Evolutionary conservation across 495 filamentous ascomycete species (phyloP).

Genomic region (Tuber brumale): DNA sequence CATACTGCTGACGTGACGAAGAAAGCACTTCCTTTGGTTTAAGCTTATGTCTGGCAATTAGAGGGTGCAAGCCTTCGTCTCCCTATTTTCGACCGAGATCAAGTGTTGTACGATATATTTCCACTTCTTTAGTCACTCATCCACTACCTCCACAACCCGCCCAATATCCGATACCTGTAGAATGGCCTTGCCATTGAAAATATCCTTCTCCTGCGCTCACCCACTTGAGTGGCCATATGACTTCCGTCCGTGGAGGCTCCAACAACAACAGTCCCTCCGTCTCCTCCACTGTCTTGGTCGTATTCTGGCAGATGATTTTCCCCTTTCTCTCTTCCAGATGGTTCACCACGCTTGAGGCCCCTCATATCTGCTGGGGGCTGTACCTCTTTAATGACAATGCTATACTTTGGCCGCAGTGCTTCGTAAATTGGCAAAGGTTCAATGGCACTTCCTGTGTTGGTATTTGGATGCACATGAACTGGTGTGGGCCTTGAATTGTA

Average conservation of each 20-base stretch:
- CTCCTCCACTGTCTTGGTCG: not conserved
- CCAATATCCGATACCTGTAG: conserved; percentile 6
- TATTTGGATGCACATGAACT: not conserved
- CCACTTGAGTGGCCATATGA: not conserved
- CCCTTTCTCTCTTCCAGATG: not conserved
- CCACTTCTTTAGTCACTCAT: not conserved
- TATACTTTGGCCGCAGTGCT: conserved; percentile 30
- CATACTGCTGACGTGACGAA: not conserved
- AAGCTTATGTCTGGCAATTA: not conserved
- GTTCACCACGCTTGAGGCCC: conserved; percentile 14
- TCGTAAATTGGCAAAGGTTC: conserved; percentile 35
- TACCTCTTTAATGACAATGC: conserved; percentile 18
- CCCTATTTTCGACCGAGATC: too few relatives aligned
- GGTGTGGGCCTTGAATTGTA: conserved; percentile 9
- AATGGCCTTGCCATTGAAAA: not conserved
- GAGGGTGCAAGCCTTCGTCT: not conserved
- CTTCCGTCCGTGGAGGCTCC: not conserved
- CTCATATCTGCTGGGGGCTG: not conserved
- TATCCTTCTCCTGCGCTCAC: not conserved
- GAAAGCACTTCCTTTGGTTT: too few relatives aligned
- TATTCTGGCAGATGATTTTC: conserved; percentile 13
- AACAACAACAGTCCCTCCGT: not conserved
- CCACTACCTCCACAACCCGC: conserved; percentile 14
- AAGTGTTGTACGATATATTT: not conserved
- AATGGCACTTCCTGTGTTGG: conserved; percentile 3